phyloP scores from a whole-genome alignment of 2,329 filamentous ascomycete species.

The Cercospora sp. region DNA sequence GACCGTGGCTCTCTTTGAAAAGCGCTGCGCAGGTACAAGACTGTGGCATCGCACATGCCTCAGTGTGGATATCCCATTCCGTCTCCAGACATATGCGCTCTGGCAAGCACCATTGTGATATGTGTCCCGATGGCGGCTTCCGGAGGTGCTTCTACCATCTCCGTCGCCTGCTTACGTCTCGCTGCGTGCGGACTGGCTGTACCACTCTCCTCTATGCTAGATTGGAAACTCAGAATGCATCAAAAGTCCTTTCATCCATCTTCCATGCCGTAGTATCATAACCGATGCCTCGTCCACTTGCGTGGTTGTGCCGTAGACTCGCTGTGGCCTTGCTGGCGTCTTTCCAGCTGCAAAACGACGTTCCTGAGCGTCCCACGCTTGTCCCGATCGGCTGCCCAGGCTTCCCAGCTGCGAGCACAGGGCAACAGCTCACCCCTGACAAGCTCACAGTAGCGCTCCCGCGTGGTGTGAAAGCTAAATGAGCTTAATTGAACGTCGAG shows the following conservation, averaged over 20 bases:
- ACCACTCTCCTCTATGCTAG: neutral
- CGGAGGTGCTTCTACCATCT: neutral
- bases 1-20: neutral
- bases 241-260: neutral
- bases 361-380: neutral
- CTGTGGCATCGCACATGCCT: neutral
- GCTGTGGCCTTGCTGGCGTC: neutral
- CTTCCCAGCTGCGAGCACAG: conserved; percentile 5
- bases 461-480: neutral
- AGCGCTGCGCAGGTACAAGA: neutral
- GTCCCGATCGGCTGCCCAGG: neutral
- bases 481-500: conserved; percentile 1
- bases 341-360: neutral
- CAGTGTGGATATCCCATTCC: neutral
- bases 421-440: conserved; percentile 1
- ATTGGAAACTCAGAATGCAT: neutral
- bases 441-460: neutral
- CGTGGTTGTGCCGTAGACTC: neutral
- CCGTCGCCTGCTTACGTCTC: neutral
- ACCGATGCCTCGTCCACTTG: neutral
- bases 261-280: neutral
- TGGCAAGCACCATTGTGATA: neutral
- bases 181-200: neutral
- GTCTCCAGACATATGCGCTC: neutral
- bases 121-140: neutral